Base-by-base conservation (phyloP, 1,284 basidiomycete species). In the Trametes polyzona region DNA sequence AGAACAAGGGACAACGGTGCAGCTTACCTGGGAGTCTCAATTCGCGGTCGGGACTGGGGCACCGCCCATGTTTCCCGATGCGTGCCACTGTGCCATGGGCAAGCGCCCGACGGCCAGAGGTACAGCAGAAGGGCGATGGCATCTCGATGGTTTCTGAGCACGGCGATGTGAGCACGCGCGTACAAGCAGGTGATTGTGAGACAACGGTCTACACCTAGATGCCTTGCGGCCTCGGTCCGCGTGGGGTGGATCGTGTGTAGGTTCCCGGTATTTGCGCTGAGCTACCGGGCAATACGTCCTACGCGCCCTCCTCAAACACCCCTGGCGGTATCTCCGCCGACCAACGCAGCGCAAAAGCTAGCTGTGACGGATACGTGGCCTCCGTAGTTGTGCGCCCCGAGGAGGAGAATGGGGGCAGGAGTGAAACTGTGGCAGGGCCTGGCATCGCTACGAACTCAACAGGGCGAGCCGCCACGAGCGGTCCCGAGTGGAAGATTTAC, bases 61-160 rank as follows among this genome's bases (percentile, higher is more conserved):
- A 48, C 30, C 23, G 47, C 47, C 47, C 35, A 21, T 9, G 11
- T 26, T 24, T 30, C 52, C 44, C 52, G 52, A 47, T 47, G 46
- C 37, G 29, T 35, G 36, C 52, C 44, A 46, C 10, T 9, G 19
- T 23, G 17, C n/a, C 1, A 8, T 4, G 37, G 5, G 9, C 16
- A 16, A 36, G 41, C 41, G 48, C 48, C 39, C 19, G 40, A 23
- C 40, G 35, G 21, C 35, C n/a, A 8, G 26, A 14, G 6, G 23
- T 48, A 39, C 36, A 49, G 47, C 26, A 49, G 11, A 49, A 39
- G n/a, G n/a, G 47, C 47, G 47, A 19, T n/a, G 27, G 17, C 10
- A 40, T 26, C 40, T 52, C 40, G 32, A 43, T 40, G 14, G 27
- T 40, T 19, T 30, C 32, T 37, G 36, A 40, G 35, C 26, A 30